Percentiles rank a stretch among this genome's conserved stretches.
Conservation (phyloP, 768 basidiomycete species). For the Pisolithus microcarpus region DNA sequence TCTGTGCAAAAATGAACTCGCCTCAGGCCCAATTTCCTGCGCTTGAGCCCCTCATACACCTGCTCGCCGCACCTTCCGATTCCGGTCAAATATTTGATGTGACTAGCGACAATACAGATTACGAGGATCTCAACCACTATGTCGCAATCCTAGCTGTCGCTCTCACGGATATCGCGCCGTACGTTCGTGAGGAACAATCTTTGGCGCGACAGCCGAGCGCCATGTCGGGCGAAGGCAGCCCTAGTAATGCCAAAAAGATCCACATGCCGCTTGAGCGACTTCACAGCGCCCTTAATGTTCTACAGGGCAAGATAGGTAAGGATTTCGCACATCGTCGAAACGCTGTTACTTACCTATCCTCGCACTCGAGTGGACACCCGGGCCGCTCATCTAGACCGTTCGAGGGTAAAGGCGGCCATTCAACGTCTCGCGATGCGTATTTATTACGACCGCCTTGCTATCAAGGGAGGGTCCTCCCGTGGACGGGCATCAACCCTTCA, state of each 20-base stretch:
- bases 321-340: conserved; percentile 4
- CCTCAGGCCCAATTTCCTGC: conserved; percentile 42
- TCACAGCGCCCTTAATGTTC: conserved; percentile 38
- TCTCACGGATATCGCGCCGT: conserved; percentile 50
- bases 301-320: conserved; percentile 61
- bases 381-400: conserved; percentile 69
- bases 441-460: conserved; percentile 47
- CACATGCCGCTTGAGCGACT: conserved; percentile 44
- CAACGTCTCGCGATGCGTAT: conserved; percentile 60
- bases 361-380: conserved; percentile 54
- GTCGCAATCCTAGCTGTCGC: conserved; percentile 53
- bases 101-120: conserved; percentile 49
- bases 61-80: conserved; percentile 42
- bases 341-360: not conserved
- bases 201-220: conserved; percentile 7
- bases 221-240: conserved; percentile 14
- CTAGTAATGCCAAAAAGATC: conserved; percentile 24
- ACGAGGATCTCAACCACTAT: conserved; percentile 49
- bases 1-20: not conserved
- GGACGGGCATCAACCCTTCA: conserved; percentile 22
- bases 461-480: conserved; percentile 16
- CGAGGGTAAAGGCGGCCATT: conserved; percentile 61
- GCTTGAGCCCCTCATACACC: conserved; percentile 40
- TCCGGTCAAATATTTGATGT: conserved; percentile 45
- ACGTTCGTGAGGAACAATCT: conserved; percentile 29